Percentiles rank a stretch among this genome's conserved stretches.
These are phyloP conservation scores for Vachellia pachyceras DNA, from an alignment of 306 rosid genomes.

Conservation along the genomic window DNA sequence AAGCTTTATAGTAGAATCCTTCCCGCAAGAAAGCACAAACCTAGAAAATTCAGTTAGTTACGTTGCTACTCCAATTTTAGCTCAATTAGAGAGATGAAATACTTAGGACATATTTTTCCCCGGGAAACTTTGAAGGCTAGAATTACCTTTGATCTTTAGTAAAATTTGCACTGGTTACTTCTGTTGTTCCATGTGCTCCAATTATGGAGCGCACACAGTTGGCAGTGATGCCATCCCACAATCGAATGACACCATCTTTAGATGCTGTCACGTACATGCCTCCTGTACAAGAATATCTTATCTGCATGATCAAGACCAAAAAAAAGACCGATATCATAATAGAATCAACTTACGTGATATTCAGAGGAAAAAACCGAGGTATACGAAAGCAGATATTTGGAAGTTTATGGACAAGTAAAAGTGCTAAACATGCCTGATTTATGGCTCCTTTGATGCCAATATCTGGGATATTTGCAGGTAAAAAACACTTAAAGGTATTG, in stretches of 20 bases:
- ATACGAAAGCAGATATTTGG: conserved; percentile 20
- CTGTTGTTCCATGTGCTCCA: conserved; percentile 80
- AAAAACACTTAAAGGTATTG: conserved; percentile 86
- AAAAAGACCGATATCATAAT: conserved; percentile 20
- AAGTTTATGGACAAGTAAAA: conserved; percentile 11
- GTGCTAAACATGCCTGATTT: conserved; percentile 74
- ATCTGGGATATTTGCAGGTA: conserved; percentile 71
- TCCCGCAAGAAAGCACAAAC: conserved; percentile 89
- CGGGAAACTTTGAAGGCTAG: conserved; percentile 7
- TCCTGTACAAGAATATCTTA: conserved; percentile 83
- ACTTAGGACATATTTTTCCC: not conserved
- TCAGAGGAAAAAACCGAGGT: not conserved
- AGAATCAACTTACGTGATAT: conserved; percentile 10
- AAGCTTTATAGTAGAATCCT: conserved; percentile 85
- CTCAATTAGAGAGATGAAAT: conserved; percentile 15
- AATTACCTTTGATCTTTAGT: conserved; percentile 81
- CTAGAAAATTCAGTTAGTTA: conserved; percentile 52
- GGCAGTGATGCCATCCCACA: conserved; percentile 93
- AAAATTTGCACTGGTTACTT: conserved; percentile 86
- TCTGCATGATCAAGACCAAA: conserved; percentile 55
- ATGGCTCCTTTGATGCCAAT: conserved; percentile 73
- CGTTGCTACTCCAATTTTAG: conserved; percentile 20
- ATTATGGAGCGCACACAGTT: conserved; percentile 70
- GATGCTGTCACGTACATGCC: conserved; percentile 93
- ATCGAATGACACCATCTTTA: conserved; percentile 77